A percentile compares a stretch with the other conserved stretches of the same genome.
These are phyloP conservation scores for Ceratocystis papillata DNA, from an alignment of 2,329 filamentous ascomycete genomes.

Conservation along the genomic window DNA sequence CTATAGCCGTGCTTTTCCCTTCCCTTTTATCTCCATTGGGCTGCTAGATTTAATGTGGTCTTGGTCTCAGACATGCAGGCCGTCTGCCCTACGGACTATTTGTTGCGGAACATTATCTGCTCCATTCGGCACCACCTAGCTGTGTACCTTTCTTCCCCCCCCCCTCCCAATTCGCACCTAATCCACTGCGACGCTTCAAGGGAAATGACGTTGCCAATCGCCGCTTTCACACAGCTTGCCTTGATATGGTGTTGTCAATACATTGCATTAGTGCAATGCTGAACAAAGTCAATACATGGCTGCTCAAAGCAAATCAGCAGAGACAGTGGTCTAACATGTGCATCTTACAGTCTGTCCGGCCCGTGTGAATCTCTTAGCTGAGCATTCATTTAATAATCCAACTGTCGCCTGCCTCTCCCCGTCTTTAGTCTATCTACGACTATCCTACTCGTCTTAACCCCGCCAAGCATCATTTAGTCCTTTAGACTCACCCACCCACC, in stretches of 20 bases:
- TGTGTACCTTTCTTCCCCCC: no score
- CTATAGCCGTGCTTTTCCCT: background rate
- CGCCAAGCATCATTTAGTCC: background rate
- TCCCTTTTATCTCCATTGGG: background rate
- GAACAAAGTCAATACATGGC: background rate
- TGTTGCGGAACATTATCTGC: background rate
- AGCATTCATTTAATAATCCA: conserved; percentile 22
- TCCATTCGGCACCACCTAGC: background rate
- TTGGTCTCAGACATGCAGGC: conserved; percentile 1
- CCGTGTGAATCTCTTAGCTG: conserved; percentile 23
- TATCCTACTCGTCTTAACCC: background rate
- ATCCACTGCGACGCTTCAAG: background rate
- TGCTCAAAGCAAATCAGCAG: background rate
- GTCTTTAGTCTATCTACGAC: background rate
- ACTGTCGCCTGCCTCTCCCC: conserved; percentile 1
- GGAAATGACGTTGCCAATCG: background rate
- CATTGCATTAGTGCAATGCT: conserved; percentile 18
- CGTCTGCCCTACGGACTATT: background rate
- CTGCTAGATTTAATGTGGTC: background rate
- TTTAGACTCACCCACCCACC: background rate
- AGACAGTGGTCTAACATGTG: conserved; percentile 15
- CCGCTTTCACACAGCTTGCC: background rate
- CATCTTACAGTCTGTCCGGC: conserved; percentile 2
- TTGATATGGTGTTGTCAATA: conserved; percentile 15
- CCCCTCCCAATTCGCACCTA: background rate